Base-by-base conservation (phyloP, 73 alveolate genomes). In the Paramecium caudatum region DNA sequence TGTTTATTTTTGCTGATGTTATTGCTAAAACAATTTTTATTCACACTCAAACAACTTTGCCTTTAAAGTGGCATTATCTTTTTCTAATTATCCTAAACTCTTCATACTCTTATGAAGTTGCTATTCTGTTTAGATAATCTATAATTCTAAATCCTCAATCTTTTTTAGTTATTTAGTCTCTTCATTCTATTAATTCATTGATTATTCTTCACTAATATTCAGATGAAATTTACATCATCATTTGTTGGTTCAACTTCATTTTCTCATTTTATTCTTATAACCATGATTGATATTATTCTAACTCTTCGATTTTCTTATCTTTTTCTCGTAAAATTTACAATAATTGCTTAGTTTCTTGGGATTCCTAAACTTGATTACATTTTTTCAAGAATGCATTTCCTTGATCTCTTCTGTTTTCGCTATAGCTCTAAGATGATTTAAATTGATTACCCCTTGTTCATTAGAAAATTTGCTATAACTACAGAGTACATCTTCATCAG, bases 401-500 rank as follows among this genome's bases (percentile, higher is more conserved):
- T 68, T 37, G 8, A 55, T 55, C 80, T 55, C 30, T 55, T 23
- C 30, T 55, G 0, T 37, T 55, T 10, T 55, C 80, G 0, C 43
- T 10, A 55, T 55, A 55, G n/a, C 80, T 55, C 80, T 55, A 55
- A 19, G 7, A 23, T 12, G 13, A 27, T 23, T 55, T 27, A 55
- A 27, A 23, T 27, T 49, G 23, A 55, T 12, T 55, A 55, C 80
- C 30, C 80, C 80, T 55, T 55, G 7, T 27, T 55, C 88, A 74
- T 74, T 74, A 16, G 88, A 74, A n/a, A 74, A 45, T 74, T 74
- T 74, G 43, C 88, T 74, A 39, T 74, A 74, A 74, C 88, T 74
- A 43, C 88, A 74, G 10, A 74, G 32, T 19, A 74, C 88, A 41
- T 74, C 88, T 13, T 74, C 88, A 45, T 74, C 88, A 0, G 88